phyloP scores from a whole-genome alignment of 371 early-diverging fungal genomes.

The Syncephalastrum racemosum region DNA sequence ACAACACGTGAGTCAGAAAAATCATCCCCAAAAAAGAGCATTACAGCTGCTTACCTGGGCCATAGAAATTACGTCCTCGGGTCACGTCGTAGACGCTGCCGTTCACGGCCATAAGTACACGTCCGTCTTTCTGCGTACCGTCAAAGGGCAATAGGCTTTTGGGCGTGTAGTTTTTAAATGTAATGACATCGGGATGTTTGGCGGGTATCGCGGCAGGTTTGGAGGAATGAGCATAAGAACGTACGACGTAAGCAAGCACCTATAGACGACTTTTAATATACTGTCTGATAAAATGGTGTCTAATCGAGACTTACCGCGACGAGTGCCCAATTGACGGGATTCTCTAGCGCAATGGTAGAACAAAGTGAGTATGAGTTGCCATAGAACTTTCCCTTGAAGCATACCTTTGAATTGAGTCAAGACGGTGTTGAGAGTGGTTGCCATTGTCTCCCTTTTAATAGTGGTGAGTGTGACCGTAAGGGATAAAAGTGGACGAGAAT shows the following conservation, averaged over 20 bases:
- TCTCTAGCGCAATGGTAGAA: constrained; percentile 25
- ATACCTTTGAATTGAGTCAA: constrained; percentile 28
- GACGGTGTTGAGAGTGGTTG: constrained; percentile 17
- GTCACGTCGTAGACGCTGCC: constrained; percentile 91
- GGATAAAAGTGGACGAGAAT: background rate
- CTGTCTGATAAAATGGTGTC: constrained; percentile 20
- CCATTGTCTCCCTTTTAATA: constrained; percentile 11
- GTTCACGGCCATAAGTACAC: constrained; percentile 80
- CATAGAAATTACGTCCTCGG: constrained; percentile 84
- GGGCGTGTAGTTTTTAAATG: constrained; percentile 71
- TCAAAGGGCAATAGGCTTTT: constrained; percentile 64
- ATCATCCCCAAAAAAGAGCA: background rate
- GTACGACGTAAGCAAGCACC: constrained; percentile 36
- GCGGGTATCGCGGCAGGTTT: constrained; percentile 25
- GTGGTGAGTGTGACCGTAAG: background rate
- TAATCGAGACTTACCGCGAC: constrained; percentile 38
- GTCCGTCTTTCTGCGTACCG: constrained; percentile 40
- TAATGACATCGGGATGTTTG: constrained; percentile 56
- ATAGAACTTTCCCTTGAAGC: background rate
- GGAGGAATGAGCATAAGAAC: constrained; percentile 27
- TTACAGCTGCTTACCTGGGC: constrained; percentile 66
- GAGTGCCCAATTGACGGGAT: constrained; percentile 62
- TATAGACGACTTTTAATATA: constrained; percentile 12
- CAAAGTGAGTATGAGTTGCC: background rate
- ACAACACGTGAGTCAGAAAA: constrained; percentile 1